Base-by-base conservation (phyloP, 495 filamentous ascomycete genomes). In the Schizothecium vesticola region DNA sequence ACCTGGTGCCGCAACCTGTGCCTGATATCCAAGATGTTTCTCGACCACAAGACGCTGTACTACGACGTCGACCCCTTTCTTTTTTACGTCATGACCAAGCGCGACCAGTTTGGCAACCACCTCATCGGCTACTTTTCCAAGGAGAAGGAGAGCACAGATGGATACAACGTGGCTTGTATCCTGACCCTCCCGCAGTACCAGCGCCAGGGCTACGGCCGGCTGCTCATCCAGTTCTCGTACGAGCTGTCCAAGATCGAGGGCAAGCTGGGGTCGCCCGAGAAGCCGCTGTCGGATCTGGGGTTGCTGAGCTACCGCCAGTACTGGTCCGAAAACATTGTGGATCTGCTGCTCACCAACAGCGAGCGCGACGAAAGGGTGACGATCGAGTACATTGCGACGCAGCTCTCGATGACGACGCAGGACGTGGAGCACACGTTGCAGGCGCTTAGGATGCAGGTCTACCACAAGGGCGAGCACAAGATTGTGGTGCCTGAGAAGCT, bases 21-120 rank as follows among this genome's bases (percentile, higher is more conserved):
- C 78, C 84, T 99, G 0, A 84, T 99, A 6, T 92, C 88, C 67
- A 99, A 99, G 75, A 90, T 97, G 75, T 99, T 99, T 80, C 88
- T 99, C 26, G 95, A 98, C 73, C 95, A 98, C 82, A 99, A 99
- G 78, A 98, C 95, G 9, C 90, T 99, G n/a, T 99, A 97, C 85
- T 99, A 98, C 81, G 95, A 99, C 73, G 95, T 99, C 64, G 95
- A 99, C 74, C 95, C 95, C 10, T 99, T 99, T 79, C 82, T 98
- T 11, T 99, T 98, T 84, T 99, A 99, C 81, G 94, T 94, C 86
- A 99, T 99, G 95, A 91, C 88, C 63, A 90, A 88, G 16, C 87
- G 93, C 65, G 91, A 92, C 68, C 90, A 92, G 59, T 90, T 90
- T 61, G 95, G 95, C 11, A 94, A 90, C 75, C 95, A 98, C 75